phyloP scores from a whole-genome alignment of 345 rosid genomes.

The Luvunga scandens region DNA sequence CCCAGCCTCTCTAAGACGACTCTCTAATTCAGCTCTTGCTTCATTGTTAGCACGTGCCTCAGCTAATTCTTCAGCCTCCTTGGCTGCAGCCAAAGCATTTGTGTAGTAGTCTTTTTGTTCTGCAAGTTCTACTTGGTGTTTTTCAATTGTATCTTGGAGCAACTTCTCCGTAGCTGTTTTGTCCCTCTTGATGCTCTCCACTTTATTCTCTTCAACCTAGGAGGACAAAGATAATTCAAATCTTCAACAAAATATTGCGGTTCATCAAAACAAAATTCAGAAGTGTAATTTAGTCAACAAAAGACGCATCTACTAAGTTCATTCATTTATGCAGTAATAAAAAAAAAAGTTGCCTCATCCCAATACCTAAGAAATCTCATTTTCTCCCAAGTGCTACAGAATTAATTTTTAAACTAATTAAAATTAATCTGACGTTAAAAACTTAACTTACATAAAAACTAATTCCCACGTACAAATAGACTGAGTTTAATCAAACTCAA shows the following conservation, averaged over 20 bases:
- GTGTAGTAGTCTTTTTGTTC: slow-evolving; percentile 81
- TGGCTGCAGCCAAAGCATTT: slow-evolving; percentile 82
- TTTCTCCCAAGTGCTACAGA: not conserved
- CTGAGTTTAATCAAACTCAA: not conserved
- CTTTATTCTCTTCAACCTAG: slow-evolving; percentile 96
- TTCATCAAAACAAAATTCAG: slow-evolving; percentile 10
- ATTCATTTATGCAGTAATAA: not conserved
- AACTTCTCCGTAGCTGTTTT: slow-evolving; percentile 87
- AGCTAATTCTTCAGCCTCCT: slow-evolving; percentile 92
- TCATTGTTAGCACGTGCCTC: slow-evolving; percentile 89
- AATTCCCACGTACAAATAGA: not conserved
- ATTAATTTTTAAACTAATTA: not conserved
- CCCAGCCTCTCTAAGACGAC: slow-evolving; percentile 82
- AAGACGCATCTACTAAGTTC: not conserved
- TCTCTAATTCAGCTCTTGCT: slow-evolving; percentile 88
- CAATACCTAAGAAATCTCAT: not conserved
- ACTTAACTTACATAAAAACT: not conserved
- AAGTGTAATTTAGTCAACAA: not conserved
- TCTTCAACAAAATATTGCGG: not conserved
- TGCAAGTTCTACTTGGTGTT: slow-evolving; percentile 83
- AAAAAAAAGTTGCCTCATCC: not conserved
- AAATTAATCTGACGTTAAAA: not conserved
- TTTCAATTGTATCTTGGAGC: slow-evolving; percentile 95
- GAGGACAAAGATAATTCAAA: slow-evolving; percentile 14
- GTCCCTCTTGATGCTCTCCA: slow-evolving; percentile 86